Base-by-base conservation (phyloP, 2,329 filamentous ascomycete genomes). In the Daldinia sp. region DNA sequence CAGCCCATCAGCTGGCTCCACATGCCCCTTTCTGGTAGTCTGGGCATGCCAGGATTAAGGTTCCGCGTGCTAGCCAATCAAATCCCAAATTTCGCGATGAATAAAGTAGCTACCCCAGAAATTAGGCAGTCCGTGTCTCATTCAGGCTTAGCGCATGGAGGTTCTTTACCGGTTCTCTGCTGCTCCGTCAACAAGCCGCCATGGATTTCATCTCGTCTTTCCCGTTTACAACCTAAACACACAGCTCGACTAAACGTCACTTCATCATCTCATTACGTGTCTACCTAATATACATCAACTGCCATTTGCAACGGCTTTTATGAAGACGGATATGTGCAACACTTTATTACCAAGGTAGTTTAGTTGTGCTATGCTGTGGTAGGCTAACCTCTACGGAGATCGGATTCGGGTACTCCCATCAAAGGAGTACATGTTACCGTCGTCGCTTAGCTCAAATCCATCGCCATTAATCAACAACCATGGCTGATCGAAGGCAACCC, bases 61-160 rank as follows among this genome's bases (percentile, higher is more conserved):
- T 68, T 68, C 65, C 61, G 68, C 35, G 10, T 37, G 58, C 61
- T 68, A 65, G 44, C 68, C 65, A 70, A 68, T 66, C 46, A 70
- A 46, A 28, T 28, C 4, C 7, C 13, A 13, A 9, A 3, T 42
- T 54, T 42, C 39, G 35, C 37, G 59, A 56, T 61, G 58, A 65
- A 63, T 55, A 58, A 18, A 61, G 53, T 41, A 68, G 65, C 65
- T 71, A 59, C 65, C 66, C 68, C 65, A 56, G 65, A 56, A 62
- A 23, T 51, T 55, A 57, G 44, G 51, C 42, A 56, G 33, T 13
- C 15, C 26, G 30, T 39, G 26, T 63, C 48, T 48, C 20, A 61
- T 60, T 60, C 35, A n/a, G 35, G 51, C 6, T 50, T 64, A 62
- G 65, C 15, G 23, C 64, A 41, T 60, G 63, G 66, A 30, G 66